Conservation (phyloP, 2,329 filamentous ascomycete genomes). For the Lecanicillium sp. region DNA sequence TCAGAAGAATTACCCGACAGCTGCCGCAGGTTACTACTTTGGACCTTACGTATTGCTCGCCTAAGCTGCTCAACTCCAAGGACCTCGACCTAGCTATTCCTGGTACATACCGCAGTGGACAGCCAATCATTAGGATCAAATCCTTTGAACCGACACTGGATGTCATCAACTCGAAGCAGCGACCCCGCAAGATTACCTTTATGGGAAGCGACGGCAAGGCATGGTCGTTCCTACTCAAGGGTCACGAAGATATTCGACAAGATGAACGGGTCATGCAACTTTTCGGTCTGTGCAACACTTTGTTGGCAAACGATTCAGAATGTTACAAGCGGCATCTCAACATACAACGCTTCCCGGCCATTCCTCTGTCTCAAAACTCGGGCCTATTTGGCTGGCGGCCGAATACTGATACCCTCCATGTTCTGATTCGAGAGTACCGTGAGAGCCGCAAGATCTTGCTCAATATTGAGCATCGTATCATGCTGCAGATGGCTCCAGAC, state of each 20-base stretch:
- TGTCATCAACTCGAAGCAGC: slow-evolving; percentile 95
- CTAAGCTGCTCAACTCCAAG: slow-evolving; percentile 77
- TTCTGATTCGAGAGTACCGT: slow-evolving; percentile 93
- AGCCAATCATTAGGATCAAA: slow-evolving; percentile 73
- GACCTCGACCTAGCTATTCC: slow-evolving; percentile 92
- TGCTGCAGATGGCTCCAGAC: slow-evolving; percentile 99
- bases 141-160: slow-evolving; percentile 85
- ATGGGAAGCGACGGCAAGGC: slow-evolving; percentile 81
- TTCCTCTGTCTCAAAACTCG: slow-evolving; percentile 92
- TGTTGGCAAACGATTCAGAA: slow-evolving; percentile 88
- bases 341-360: slow-evolving; percentile 94
- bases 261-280: slow-evolving; percentile 99
- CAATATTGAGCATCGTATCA: slow-evolving; percentile 98
- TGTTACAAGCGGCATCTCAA: slow-evolving; percentile 95
- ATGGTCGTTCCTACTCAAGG: slow-evolving; percentile 90
- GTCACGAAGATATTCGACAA: slow-evolving; percentile 98
- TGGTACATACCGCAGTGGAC: slow-evolving; percentile 78
- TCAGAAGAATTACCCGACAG: slow-evolving; percentile 90
- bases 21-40: slow-evolving; percentile 86
- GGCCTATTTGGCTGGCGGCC: slow-evolving; percentile 94
- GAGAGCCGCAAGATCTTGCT: slow-evolving; percentile 95
- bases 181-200: slow-evolving; percentile 81
- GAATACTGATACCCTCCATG: slow-evolving; percentile 94
- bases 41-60: slow-evolving; percentile 94
- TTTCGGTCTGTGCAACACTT: slow-evolving; percentile 93